These are phyloP conservation scores for Aureobasidium mangrovei DNA, from an alignment of 2,329 filamentous ascomycete species.

Conservation along the genomic window DNA sequence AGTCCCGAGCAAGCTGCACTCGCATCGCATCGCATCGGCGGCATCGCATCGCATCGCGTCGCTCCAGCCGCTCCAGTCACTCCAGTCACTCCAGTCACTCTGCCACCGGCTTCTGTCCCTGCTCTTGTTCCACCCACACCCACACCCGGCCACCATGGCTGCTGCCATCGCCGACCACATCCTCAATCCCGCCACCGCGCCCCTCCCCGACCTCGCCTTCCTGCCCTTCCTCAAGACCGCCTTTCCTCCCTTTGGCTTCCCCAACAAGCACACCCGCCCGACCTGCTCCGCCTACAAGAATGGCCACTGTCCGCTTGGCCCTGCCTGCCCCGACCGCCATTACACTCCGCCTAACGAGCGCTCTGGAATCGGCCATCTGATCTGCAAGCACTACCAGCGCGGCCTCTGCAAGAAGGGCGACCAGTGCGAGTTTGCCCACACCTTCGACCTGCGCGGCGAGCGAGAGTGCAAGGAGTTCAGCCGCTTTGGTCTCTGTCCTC, in stretches of 20 bases:
- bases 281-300: slow-evolving; percentile 79
- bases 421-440: slow-evolving; percentile 93
- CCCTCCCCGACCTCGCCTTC: slow-evolving; percentile 25
- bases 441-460: slow-evolving; percentile 97
- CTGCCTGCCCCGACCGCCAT: slow-evolving; percentile 79
- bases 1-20: too few species aligned
- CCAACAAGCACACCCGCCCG: slow-evolving; percentile 40
- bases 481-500: slow-evolving; percentile 86
- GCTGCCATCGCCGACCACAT: slow-evolving; percentile 21
- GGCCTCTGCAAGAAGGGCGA: slow-evolving; percentile 97
- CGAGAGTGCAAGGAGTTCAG: slow-evolving; percentile 97
- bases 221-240: slow-evolving; percentile 24
- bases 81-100: too few species aligned
- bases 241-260: slow-evolving; percentile 26
- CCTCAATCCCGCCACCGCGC: slow-evolving; percentile 24
- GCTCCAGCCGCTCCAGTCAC: too few species aligned
- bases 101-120: too few species aligned
- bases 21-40: too few species aligned
- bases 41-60: too few species aligned
- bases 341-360: slow-evolving; percentile 39
- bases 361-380: slow-evolving; percentile 45
- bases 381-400: slow-evolving; percentile 98
- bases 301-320: slow-evolving; percentile 78
- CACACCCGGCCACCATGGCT: neutral
- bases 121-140: neutral